A percentile compares a stretch with the other conserved stretches of the same genome.
These are phyloP conservation scores for Serpula lacrymans DNA, from an alignment of 768 basidiomycete species.

Conservation along the genomic window DNA sequence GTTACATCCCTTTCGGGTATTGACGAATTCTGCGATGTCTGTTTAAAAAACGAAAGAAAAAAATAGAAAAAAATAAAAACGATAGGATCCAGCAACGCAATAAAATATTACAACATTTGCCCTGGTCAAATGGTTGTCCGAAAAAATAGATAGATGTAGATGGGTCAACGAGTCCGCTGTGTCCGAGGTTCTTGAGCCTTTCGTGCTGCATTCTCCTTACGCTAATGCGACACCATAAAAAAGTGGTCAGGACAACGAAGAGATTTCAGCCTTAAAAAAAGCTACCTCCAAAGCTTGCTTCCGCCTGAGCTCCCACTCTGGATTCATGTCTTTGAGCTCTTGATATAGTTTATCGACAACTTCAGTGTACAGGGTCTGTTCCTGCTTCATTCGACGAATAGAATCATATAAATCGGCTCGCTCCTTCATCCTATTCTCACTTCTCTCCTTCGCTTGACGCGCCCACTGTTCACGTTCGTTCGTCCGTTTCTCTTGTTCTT, in stretches of 20 bases:
- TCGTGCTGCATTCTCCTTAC: slow-evolving; percentile 25
- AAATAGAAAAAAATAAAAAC: slow-evolving; percentile 15
- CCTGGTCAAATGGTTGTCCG: no score
- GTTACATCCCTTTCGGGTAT: not conserved
- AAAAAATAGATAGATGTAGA: slow-evolving; percentile 7
- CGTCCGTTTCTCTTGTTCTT: slow-evolving; percentile 39
- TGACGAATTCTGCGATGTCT: no score
- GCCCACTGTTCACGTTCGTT: slow-evolving; percentile 56
- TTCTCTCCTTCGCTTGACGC: slow-evolving; percentile 43
- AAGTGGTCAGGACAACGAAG: slow-evolving; percentile 9
- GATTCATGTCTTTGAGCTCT: slow-evolving; percentile 51
- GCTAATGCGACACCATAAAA: slow-evolving; percentile 13
- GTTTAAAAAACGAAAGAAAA: slow-evolving; percentile 2
- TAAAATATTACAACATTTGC: no score
- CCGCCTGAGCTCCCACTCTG: slow-evolving; percentile 60
- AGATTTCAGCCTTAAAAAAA: slow-evolving; percentile 1
- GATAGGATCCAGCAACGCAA: no score
- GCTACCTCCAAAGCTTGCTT: slow-evolving; percentile 49
- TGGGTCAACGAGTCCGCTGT: no score
- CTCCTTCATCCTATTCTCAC: slow-evolving; percentile 47
- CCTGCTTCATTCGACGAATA: slow-evolving; percentile 38
- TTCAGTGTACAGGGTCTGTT: slow-evolving; percentile 34
- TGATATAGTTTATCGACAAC: slow-evolving; percentile 54
- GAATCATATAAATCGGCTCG: slow-evolving; percentile 34
- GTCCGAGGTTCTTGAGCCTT: slow-evolving; percentile 18